Evolutionary conservation across 306 rosid species (phyloP), one percentile per base, ranked within the genome.

Genomic region (Casuarina cunninghamiana): DNA sequence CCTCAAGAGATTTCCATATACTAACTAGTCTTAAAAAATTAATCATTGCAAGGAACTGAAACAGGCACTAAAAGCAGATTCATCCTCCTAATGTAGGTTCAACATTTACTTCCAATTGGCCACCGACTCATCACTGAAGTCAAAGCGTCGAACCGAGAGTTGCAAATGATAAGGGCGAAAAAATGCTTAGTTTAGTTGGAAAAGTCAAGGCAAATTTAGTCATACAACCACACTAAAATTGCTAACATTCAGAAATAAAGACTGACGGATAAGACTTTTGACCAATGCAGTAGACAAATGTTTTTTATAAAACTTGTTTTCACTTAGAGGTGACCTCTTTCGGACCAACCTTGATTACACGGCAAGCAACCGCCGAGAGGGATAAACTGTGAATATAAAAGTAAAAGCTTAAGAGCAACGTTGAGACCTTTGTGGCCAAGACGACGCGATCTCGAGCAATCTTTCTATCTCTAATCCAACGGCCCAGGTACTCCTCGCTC

Each of bases 401-500:
- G 42, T 32, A 12, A 46, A 46, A 26, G 38, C 72, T 72, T 55
- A 13, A 70, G 46, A 19, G 26, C 2, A 6, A n/a, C 66, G 53
- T 12, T 19, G 41, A 69, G 46, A 94, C 98, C 97, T 92, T 94
- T 5, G 98, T 87, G 57, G 97, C 93, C 80, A 94, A 69, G 38
- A 92, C 86, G 58, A 90, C 54, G 13, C 85, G 83, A 63, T 88
- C 84, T 65, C 97, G 86, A 37, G 92, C 70, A 77, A 91, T 81
- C n/a, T 86, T 88, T 39, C 89, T 79, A 5, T 82, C 77, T 37
- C 81, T 77, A 68, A 94, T 79, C 97, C 98, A 94, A 77, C 87
- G 93, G 76, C 95, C 98, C 49, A 92, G 86, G 75, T 83, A 92
- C 71, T 89, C 97, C 81, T 94, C 97, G 83, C 97, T 90, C 80